Base-by-base conservation (phyloP, 306 rosid genomes). In the Trichosanthes cucumerina region DNA sequence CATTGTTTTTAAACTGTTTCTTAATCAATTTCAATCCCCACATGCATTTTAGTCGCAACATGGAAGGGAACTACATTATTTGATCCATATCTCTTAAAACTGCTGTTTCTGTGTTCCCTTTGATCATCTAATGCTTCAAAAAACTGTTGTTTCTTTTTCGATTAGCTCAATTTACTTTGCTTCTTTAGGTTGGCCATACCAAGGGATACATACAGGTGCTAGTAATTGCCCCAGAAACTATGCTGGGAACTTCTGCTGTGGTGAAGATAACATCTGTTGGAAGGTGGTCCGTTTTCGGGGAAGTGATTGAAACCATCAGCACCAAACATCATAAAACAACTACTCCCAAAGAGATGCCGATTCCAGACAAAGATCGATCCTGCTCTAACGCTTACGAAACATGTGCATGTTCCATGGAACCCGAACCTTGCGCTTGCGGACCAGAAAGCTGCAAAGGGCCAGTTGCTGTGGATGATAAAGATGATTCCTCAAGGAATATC, bases 271-370 rank as follows among this genome's bases (percentile, higher is more conserved):
- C 96, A 78, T 84, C 93, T 6, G 87, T 87, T 7, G 97, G 97
- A 86, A 95, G 99, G 83, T 92, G 99, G 99, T 95, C 99, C 4
- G 97, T 92, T 80, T 92, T 95, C 43, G 99, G 97, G 33, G 88
- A 92, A 83, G 93, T 95, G 63, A 86, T 92, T 6, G 91, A 95
- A 85, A 88, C 83, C 44, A 16, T 95, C 83, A 49, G 79, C 76
- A 83, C 34, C 15, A 72, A 23, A 47, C 85, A 75, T 53, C 81
- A 74, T 72, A 80, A 69, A 47, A 69, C 81, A 60, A 79, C 83
- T 82, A 60, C 81, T 54, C 81, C 75, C 73, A 86, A 81, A 23
- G 81, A 78, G 62, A 70, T 21, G 53, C 82, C 73, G 41, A 39
- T 71, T 52, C 78, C 41, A 78, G 87, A 85, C 13, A 58, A 77